Percentiles rank a stretch among this genome's conserved stretches.
Evolutionary conservation across 768 basidiomycete genomes (phyloP).

Genomic region (Fomitopsis serialis): DNA sequence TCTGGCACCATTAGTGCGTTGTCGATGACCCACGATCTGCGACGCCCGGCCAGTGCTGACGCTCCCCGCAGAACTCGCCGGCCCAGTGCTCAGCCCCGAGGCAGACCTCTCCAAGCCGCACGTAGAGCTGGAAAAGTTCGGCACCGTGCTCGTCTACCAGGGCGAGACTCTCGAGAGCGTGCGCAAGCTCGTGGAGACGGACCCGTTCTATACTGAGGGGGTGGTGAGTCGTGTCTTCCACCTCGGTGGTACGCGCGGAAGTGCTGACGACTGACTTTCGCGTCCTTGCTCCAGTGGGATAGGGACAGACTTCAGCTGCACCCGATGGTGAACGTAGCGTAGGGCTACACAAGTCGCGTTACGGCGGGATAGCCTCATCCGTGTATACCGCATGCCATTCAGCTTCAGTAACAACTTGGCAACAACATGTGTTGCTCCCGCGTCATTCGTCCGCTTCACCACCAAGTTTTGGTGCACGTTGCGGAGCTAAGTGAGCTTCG

Average conservation of each 20-base stretch:
- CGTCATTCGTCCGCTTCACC: no score
- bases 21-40: not conserved
- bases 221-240: slow-evolving; percentile 30
- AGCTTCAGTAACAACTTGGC: no score
- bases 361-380: no score
- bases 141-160: slow-evolving; percentile 50
- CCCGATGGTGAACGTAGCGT: not conserved
- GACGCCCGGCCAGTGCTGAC: not conserved
- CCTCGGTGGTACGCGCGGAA: not conserved
- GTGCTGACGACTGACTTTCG: not conserved
- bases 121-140: slow-evolving; percentile 50
- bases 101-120: slow-evolving; percentile 36
- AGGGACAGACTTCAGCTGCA: slow-evolving; percentile 43
- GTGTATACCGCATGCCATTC: no score
- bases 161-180: slow-evolving; percentile 44
- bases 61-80: slow-evolving; percentile 26
- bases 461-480: no score
- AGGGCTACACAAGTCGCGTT: not conserved
- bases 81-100: slow-evolving; percentile 53
- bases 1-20: slow-evolving; percentile 48
- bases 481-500: no score
- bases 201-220: slow-evolving; percentile 35
- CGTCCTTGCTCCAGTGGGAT: slow-evolving; percentile 42
- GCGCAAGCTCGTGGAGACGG: slow-evolving; percentile 32
- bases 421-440: no score